These are phyloP conservation scores for Cucurbita moschata DNA, from an alignment of 306 rosid genomes.

Conservation along the genomic window DNA sequence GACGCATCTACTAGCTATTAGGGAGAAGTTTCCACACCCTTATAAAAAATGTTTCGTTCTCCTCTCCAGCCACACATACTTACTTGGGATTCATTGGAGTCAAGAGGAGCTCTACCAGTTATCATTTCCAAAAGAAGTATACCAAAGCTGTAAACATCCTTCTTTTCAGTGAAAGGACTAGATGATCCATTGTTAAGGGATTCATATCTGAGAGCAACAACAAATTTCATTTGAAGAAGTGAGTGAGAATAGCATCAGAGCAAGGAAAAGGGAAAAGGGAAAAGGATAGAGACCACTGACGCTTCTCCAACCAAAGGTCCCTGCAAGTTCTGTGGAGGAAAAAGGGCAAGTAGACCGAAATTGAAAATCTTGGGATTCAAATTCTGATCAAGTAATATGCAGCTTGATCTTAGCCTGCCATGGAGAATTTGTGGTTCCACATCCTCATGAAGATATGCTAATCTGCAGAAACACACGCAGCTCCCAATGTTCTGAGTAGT, in stretches of 20 bases:
- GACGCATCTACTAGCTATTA: too few relatives aligned
- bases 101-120: slow-evolving; percentile 31
- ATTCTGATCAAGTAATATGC: slow-evolving; percentile 37
- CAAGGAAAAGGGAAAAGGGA: slow-evolving; percentile 2
- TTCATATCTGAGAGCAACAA: slow-evolving; percentile 15
- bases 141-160: slow-evolving; percentile 53
- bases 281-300: slow-evolving; percentile 16
- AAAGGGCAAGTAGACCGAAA: slow-evolving; percentile 36
- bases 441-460: slow-evolving; percentile 59
- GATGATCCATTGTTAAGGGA: slow-evolving; percentile 21
- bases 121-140: slow-evolving; percentile 53
- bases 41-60: too few relatives aligned
- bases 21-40: too few relatives aligned
- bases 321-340: slow-evolving; percentile 10
- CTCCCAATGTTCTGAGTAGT: not conserved
- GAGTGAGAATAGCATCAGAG: not conserved
- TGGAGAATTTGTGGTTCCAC: slow-evolving; percentile 45
- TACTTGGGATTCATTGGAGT: slow-evolving; percentile 29
- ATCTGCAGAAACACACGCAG: slow-evolving; percentile 22
- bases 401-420: slow-evolving; percentile 33
- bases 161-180: slow-evolving; percentile 14
- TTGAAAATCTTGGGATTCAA: slow-evolving; percentile 50
- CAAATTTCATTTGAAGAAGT: not conserved
- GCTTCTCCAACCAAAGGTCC: slow-evolving; percentile 21
- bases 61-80: not conserved